phyloP scores from a whole-genome alignment of 148 eudicot species.

The Spergularia marina region DNA sequence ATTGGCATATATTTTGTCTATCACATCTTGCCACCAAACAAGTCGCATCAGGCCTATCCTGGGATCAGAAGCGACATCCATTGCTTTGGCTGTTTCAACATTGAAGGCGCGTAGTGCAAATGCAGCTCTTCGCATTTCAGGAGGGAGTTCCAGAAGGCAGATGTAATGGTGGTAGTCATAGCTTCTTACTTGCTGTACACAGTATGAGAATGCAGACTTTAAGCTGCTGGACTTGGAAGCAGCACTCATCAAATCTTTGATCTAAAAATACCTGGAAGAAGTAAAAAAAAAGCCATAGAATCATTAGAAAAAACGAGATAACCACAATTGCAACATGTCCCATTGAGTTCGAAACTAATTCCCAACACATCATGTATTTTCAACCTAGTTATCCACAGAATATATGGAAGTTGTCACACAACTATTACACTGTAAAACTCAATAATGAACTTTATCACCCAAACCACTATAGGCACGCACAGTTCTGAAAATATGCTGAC shows the following conservation, averaged over 20 bases:
- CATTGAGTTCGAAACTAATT: neutral
- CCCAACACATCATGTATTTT: neutral
- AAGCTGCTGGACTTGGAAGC: constrained; percentile 53
- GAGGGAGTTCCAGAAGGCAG: constrained; percentile 92
- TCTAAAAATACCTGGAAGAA: constrained; percentile 26
- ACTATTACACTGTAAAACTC: neutral
- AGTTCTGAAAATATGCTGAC: neutral
- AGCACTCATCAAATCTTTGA: constrained; percentile 42
- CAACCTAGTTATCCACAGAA: neutral
- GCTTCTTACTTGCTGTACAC: constrained; percentile 84
- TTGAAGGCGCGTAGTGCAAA: constrained; percentile 97
- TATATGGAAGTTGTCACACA: neutral
- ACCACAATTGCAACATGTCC: neutral
- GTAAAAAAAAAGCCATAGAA: neutral
- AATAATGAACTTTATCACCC: neutral
- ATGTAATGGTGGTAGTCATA: constrained; percentile 95
- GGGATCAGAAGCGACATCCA: constrained; percentile 96
- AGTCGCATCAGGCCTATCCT: constrained; percentile 93
- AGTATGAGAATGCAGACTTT: constrained; percentile 76
- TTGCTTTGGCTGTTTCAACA: constrained; percentile 86
- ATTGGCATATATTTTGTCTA: constrained; percentile 69
- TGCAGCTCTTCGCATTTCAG: constrained; percentile 76
- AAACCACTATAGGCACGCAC: neutral
- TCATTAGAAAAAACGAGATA: neutral
- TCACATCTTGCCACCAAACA: constrained; percentile 90